Base-by-base conservation (phyloP, 2,329 filamentous ascomycete species). In the Zasmidium angulare region DNA sequence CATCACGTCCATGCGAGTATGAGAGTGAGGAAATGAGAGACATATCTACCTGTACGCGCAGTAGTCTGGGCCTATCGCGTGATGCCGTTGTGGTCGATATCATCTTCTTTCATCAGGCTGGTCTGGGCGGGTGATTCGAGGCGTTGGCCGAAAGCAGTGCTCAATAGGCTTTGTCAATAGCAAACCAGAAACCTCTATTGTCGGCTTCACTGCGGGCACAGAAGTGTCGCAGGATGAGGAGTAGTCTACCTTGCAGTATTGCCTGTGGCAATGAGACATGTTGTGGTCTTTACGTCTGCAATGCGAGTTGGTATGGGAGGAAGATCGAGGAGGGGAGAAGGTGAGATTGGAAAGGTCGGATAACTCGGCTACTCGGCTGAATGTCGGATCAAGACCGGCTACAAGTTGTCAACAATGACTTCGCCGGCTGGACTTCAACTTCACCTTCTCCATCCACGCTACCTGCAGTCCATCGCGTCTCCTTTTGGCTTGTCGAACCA, bases 121-220 rank as follows among this genome's bases (percentile, higher is more conserved):
- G 55, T 61, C 57, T 63, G 58, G 60, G 58, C 53, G 49, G 47
- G 49, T 47, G 23, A 51, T 60, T 53, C 60, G 60, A 40, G 58
- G 58, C 49, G 57, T 51, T 51, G 50, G 24, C 63, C 62, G 66
- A 40, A 64, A 69, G 62, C 59, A 67, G 66, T 65, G 59, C 62
- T 70, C 68, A 71, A 71, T 71, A 69, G 59, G 58, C 63, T 60
- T 63, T 57, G 55, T 63, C 65, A 67, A 67, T 66, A 64, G 60
- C 46, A 52, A 48, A 56, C 21, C 26, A 58, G 62, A 64, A 47
- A 63, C 62, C 2, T 26, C 29, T 58, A 63, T 63, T 59, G 59
- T 54, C 56, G 54, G 36, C 36, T 14, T 7, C n/a, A 17, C 36
- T 43, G 36, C 36, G 36, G 71, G 91, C 89, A 40, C 89, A 83